Percentiles rank a stretch among this genome's conserved stretches.
Evolutionary conservation across 345 rosid genomes (phyloP).

Genomic region (Garcia nutans): DNA sequence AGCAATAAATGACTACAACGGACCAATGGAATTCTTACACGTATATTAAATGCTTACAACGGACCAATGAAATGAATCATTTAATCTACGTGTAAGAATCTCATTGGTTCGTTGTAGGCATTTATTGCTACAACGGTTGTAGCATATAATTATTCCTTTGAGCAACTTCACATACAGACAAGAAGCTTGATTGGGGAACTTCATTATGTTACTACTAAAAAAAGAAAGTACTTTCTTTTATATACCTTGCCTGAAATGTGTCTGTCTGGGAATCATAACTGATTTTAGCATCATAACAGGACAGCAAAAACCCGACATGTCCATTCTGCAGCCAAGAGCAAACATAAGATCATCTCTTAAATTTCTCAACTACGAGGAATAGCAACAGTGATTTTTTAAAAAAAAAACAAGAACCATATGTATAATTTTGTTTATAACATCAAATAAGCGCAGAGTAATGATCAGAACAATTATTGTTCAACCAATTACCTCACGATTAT

Average conservation of each 20-base stretch:
- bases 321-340: constrained; percentile 57
- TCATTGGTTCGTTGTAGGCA: too few species aligned
- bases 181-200: not conserved
- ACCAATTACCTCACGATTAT: constrained; percentile 77
- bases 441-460: not conserved
- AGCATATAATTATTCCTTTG: too few species aligned
- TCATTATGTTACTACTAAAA: not conserved
- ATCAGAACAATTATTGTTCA: not conserved
- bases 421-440: not conserved
- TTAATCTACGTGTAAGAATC: too few species aligned
- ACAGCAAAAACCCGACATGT: constrained; percentile 88
- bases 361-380: constrained; percentile 4
- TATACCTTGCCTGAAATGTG: constrained; percentile 82
- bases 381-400: constrained; percentile 5
- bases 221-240: not conserved
- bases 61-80: too few species aligned
- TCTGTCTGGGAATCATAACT: constrained; percentile 68
- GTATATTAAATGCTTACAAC: too few species aligned
- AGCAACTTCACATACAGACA: not conserved
- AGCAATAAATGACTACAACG: too few species aligned
- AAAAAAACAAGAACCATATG: not conserved
- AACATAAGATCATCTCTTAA: not conserved
- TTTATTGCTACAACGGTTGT: too few species aligned
- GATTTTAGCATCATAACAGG: constrained; percentile 91
- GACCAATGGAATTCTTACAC: too few species aligned